Evolutionary conservation across 768 basidiomycete genomes (phyloP).

Genomic region (Chalciporus piperatus): DNA sequence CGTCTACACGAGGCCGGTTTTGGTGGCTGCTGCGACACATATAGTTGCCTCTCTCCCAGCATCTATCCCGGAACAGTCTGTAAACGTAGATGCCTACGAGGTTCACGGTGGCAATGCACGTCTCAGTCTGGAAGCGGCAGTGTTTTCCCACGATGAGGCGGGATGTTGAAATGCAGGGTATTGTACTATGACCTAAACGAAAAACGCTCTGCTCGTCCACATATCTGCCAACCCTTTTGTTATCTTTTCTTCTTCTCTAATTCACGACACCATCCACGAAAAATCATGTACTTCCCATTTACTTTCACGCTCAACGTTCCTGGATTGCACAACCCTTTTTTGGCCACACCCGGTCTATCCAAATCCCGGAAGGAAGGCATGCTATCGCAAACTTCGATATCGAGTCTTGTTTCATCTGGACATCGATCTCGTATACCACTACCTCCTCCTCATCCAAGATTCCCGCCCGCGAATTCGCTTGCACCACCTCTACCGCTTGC

Average conservation of each 20-base stretch:
- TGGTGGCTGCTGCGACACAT: no score
- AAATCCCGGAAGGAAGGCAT: constrained; percentile 24
- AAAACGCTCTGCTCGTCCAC: not conserved
- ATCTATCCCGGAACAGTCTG: no score
- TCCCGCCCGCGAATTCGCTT: constrained; percentile 15
- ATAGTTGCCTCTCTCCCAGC: no score
- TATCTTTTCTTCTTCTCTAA: not conserved
- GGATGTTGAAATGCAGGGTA: not conserved
- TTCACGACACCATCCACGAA: constrained; percentile 30
- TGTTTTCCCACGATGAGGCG: not conserved
- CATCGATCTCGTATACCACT: constrained; percentile 17
- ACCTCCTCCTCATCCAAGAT: constrained; percentile 17
- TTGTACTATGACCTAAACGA: not conserved
- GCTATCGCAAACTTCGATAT: constrained; percentile 16
- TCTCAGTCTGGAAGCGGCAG: not conserved
- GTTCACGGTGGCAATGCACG: no score
- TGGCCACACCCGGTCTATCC: constrained; percentile 22
- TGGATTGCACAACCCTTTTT: constrained; percentile 66
- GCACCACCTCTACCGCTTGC: constrained; percentile 41
- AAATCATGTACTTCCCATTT: constrained; percentile 59
- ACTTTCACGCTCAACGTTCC: constrained; percentile 68
- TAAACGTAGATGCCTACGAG: no score
- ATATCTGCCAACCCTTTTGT: no score
- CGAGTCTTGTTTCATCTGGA: constrained; percentile 19
- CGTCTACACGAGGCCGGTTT: no score